Base-by-base conservation (phyloP, 2,329 filamentous ascomycete species). In the Ophiocordyceps camponoti-floridani region DNA sequence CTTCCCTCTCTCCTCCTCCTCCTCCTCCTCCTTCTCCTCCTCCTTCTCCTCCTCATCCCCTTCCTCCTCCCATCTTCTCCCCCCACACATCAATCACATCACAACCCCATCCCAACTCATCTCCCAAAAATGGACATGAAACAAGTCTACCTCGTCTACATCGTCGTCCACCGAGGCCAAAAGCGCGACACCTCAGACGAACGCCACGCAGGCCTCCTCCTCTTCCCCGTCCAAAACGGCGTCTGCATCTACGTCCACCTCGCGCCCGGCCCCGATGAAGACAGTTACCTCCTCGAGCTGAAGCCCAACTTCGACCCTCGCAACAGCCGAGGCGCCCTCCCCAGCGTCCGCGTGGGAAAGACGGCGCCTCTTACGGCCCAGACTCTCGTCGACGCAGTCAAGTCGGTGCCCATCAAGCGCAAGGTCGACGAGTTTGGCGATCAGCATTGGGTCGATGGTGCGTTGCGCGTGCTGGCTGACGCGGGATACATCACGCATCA, bases 381-480 rank as follows among this genome's bases (percentile, higher is more conserved):
- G 12, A 41, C 23, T 6, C 41, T 50, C 23, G 37, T 43, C 9
- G 18, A 42, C 23, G 42, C 45, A 12, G 45, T 50, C 9, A 23
- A 31, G 30, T 33, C 41, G 14, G 49, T 46, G 27, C 49, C 49
- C 12, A 35, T 49, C 27, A 43, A 45, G 31, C 35, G 44, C 33
- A 40, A 48, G n/a, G 45, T 49, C 26, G 43, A 40, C 28, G 49
- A 50, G 38, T 49, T 50, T 40, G 45, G 44, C 33, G 38, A 45
- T 33, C 47, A 46, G 42, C 47, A 50, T 40, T 50, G 49, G 49
- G 44, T 49, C 27, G 46, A 47, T 42, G 45, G 30, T 13, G 47
- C 49, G 1, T 44, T 49, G 13, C 41, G 28, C 33, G 41, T 31
- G 12, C 28, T 50, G 43, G 45, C 41, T 33, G 33, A 41, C 10